phyloP scores from a whole-genome alignment of 345 rosid species.

The Populus euphratica region DNA sequence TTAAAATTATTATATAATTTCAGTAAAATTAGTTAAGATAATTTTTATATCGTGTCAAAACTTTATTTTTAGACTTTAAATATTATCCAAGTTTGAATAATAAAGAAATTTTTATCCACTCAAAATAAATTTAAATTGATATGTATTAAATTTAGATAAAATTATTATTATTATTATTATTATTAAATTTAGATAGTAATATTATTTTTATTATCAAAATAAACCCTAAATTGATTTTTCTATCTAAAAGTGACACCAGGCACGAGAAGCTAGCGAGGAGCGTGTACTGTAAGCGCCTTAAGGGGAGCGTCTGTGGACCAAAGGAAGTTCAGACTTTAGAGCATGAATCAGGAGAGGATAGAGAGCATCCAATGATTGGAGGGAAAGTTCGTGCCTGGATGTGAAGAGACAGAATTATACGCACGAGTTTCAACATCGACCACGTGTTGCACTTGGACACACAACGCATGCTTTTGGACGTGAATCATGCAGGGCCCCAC shows the following conservation, averaged over 20 bases:
- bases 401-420: constrained; percentile 33
- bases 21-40: no score
- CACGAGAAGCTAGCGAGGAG: neutral
- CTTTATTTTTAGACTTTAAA: no score
- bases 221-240: no score
- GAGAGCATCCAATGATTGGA: constrained; percentile 41
- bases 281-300: neutral
- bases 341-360: neutral
- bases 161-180: no score
- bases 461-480: constrained; percentile 26
- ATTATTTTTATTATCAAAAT: no score
- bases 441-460: constrained; percentile 18
- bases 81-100: no score
- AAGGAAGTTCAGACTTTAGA: neutral
- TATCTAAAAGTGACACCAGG: neutral
- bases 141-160: no score
- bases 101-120: no score
- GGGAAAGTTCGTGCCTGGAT: constrained; percentile 32
- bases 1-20: no score
- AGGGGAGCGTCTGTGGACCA: neutral
- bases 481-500: constrained; percentile 25
- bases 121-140: no score
- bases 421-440: constrained; percentile 32
- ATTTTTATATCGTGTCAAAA: no score
- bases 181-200: no score